These are phyloP conservation scores for Biancaea sappan DNA, from an alignment of 306 rosid genomes.

Conservation along the genomic window DNA sequence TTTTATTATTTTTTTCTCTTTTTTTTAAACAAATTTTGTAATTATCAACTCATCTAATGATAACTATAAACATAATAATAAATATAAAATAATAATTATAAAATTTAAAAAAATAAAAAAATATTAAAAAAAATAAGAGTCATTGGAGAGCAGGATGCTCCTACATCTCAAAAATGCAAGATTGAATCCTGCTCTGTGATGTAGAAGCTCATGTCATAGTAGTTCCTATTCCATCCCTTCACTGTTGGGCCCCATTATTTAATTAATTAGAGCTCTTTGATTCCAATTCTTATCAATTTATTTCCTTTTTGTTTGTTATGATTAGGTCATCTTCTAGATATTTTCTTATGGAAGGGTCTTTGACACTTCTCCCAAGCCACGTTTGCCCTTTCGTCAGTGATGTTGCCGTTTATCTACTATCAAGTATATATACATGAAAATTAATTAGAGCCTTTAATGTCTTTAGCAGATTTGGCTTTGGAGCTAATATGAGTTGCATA, in stretches of 20 bases:
- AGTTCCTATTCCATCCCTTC: constrained; percentile 20
- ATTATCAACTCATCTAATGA: no score
- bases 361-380: background rate
- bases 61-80: no score
- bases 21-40: no score
- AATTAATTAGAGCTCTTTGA: background rate
- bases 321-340: background rate
- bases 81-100: no score
- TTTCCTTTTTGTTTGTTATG: constrained; percentile 12
- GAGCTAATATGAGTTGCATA: constrained; percentile 9
- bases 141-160: no score
- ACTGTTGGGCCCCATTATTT: background rate
- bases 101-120: no score
- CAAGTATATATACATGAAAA: constrained; percentile 2
- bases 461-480: constrained; percentile 24
- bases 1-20: no score
- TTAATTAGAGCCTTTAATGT: constrained; percentile 22
- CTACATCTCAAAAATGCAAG: no score
- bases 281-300: constrained; percentile 8
- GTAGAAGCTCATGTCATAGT: background rate
- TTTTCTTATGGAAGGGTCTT: constrained; percentile 6
- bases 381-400: constrained; percentile 21
- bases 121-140: no score
- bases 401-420: constrained; percentile 30
- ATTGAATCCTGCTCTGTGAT: no score